phyloP scores from a whole-genome alignment of 2,329 filamentous ascomycete species.

The Alternaria rosae region DNA sequence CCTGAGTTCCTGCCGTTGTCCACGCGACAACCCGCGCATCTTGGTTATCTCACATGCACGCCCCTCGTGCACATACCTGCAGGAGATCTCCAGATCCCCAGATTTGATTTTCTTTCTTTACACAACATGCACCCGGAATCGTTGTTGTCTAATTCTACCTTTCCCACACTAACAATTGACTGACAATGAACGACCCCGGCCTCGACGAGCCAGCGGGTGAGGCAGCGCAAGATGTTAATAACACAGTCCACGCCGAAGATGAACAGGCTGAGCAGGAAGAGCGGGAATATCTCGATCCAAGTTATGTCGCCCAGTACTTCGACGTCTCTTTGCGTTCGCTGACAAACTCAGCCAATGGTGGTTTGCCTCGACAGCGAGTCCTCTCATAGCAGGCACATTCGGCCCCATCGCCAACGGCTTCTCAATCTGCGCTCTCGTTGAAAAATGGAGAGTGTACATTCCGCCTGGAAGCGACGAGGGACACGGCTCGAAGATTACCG shows the following conservation, averaged over 20 bases:
- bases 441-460: constrained; percentile 63
- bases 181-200: constrained; percentile 58
- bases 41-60: constrained; percentile 13
- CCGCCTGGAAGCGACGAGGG: constrained; percentile 55
- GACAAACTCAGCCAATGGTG: constrained; percentile 60
- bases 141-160: not conserved
- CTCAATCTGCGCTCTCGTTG: constrained; percentile 63
- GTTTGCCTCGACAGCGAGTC: constrained; percentile 67
- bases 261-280: constrained; percentile 51
- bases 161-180: not conserved
- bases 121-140: not conserved
- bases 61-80: constrained; percentile 3
- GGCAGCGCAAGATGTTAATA: constrained; percentile 56
- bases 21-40: constrained; percentile 12
- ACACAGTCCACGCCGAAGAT: constrained; percentile 40
- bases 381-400: constrained; percentile 63
- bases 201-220: constrained; percentile 59
- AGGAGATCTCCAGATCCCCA: not conserved
- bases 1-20: constrained; percentile 2
- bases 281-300: constrained; percentile 54
- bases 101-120: not conserved
- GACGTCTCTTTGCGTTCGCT: not conserved
- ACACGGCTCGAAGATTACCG: constrained; percentile 56
- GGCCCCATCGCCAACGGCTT: constrained; percentile 64
- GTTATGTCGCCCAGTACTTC: constrained; percentile 31